Percentiles rank a stretch among this genome's conserved stretches.
Evolutionary conservation across 1,284 basidiomycete species (phyloP).

Genomic region (Pyrrhoderma noxium): DNA sequence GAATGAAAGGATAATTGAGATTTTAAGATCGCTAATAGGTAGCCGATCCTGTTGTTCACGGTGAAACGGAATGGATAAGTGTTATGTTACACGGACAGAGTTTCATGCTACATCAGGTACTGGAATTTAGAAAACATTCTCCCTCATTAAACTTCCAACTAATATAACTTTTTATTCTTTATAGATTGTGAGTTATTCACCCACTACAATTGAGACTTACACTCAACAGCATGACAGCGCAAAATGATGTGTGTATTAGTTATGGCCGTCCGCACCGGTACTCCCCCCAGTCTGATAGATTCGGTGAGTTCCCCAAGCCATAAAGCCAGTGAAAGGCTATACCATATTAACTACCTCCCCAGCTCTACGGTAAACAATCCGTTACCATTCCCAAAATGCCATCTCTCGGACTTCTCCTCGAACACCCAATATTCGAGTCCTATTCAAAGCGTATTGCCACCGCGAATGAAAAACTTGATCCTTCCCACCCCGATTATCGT

Average conservation of each 20-base stretch:
- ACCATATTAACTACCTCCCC: constrained; percentile 2
- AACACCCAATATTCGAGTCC: constrained; percentile 81
- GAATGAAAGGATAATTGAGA: not conserved
- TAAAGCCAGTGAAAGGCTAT: not conserved
- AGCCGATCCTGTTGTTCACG: constrained; percentile 74
- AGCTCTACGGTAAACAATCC: constrained; percentile 68
- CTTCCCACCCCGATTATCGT: constrained; percentile 49
- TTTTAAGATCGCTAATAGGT: constrained; percentile 40
- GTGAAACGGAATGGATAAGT: constrained; percentile 92
- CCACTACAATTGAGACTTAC: constrained; percentile 7
- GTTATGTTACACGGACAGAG: constrained; percentile 94
- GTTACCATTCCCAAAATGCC: constrained; percentile 96
- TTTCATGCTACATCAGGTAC: constrained; percentile 96
- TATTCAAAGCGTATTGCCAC: constrained; percentile 65
- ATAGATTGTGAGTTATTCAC: constrained; percentile 22
- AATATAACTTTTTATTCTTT: constrained; percentile 2
- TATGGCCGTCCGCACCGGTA: constrained; percentile 67
- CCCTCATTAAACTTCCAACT: too few species aligned
- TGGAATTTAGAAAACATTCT: too few species aligned
- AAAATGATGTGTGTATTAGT: constrained; percentile 96
- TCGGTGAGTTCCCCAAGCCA: constrained; percentile 37
- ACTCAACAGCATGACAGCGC: constrained; percentile 44
- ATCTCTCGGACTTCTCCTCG: constrained; percentile 88
- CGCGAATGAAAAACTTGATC: constrained; percentile 51
- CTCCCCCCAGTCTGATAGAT: constrained; percentile 67